A percentile compares a stretch with the other conserved stretches of the same genome.
These are phyloP conservation scores for Dalbergia oliveri DNA, from an alignment of 306 rosid species.

Conservation along the genomic window DNA sequence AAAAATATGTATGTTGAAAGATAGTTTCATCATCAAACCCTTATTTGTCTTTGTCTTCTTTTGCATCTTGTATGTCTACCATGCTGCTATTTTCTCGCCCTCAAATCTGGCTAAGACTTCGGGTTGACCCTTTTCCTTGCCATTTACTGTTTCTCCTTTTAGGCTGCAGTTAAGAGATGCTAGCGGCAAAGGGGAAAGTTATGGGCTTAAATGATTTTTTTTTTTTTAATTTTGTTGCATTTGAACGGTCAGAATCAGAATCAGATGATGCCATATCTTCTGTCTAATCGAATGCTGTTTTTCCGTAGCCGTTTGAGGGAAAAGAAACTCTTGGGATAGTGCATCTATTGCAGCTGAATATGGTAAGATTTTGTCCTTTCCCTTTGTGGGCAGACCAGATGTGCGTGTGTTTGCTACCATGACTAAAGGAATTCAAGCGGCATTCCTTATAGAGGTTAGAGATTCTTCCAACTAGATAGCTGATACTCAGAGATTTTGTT, in stretches of 20 bases:
- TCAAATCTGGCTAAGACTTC: constrained; percentile 31
- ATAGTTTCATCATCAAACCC: constrained; percentile 33
- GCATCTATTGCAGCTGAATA: constrained; percentile 34
- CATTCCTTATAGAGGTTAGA: constrained; percentile 50
- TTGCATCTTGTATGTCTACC: constrained; percentile 14
- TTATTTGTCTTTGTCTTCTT: neutral
- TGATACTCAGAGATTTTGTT: constrained; percentile 31
- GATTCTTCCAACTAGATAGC: neutral
- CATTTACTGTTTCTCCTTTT: neutral
- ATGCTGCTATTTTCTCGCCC: neutral
- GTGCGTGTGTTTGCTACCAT: constrained; percentile 23
- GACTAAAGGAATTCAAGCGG: constrained; percentile 33
- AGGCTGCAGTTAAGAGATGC: neutral
- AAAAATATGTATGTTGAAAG: constrained; percentile 1
- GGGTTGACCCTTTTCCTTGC: neutral
- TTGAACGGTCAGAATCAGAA: constrained; percentile 18
- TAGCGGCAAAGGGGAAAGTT: neutral
- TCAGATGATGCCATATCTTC: constrained; percentile 17
- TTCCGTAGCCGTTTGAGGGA: neutral
- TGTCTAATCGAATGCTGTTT: neutral
- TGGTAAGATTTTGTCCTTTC: constrained; percentile 49
- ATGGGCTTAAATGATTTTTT: neutral
- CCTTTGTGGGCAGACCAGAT: constrained; percentile 24
- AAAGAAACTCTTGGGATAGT: constrained; percentile 25
- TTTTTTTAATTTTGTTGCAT: neutral